Conservation (phyloP, 768 basidiomycete species). For the Artomyces pyxidatus region DNA sequence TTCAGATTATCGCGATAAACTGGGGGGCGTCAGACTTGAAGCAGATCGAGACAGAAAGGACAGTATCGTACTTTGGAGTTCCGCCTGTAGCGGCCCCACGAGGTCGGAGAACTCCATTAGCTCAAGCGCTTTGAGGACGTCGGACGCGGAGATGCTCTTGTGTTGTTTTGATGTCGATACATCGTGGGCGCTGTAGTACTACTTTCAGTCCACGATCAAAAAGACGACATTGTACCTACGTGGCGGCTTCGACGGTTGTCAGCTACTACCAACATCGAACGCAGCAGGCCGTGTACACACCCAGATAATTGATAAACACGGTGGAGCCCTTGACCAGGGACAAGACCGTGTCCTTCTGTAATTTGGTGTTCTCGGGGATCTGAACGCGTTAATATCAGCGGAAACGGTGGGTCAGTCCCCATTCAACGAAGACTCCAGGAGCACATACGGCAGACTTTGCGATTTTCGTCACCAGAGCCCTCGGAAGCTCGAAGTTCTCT, state of each 20-base stretch:
- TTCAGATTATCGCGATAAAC: slow-evolving; percentile 62
- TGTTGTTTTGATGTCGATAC: slow-evolving; percentile 78
- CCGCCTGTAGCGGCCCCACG: slow-evolving; percentile 49
- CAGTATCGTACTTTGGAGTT: slow-evolving; percentile 46
- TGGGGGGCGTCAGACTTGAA: slow-evolving; percentile 20
- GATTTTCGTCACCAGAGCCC: slow-evolving; percentile 72
- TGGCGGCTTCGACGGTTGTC: no score
- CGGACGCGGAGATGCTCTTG: slow-evolving; percentile 83
- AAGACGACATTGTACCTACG: slow-evolving; percentile 33
- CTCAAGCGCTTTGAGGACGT: slow-evolving; percentile 83
- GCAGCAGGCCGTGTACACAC: slow-evolving; percentile 43
- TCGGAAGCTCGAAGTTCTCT: slow-evolving; percentile 84
- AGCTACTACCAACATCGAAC: neutral
- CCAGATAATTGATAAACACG: slow-evolving; percentile 91
- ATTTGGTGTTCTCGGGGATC: slow-evolving; percentile 79
- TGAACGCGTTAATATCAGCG: slow-evolving; percentile 21
- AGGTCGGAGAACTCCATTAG: slow-evolving; percentile 70
- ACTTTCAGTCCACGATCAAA: no score
- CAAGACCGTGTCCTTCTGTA: slow-evolving; percentile 84
- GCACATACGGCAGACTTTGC: slow-evolving; percentile 72
- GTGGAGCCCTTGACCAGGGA: slow-evolving; percentile 86
- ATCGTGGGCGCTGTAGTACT: slow-evolving; percentile 67
- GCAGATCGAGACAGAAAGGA: neutral
- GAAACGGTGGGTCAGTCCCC: neutral
- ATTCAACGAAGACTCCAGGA: neutral